phyloP scores from a whole-genome alignment of 768 basidiomycete species.

The Trametopsis cervina region DNA sequence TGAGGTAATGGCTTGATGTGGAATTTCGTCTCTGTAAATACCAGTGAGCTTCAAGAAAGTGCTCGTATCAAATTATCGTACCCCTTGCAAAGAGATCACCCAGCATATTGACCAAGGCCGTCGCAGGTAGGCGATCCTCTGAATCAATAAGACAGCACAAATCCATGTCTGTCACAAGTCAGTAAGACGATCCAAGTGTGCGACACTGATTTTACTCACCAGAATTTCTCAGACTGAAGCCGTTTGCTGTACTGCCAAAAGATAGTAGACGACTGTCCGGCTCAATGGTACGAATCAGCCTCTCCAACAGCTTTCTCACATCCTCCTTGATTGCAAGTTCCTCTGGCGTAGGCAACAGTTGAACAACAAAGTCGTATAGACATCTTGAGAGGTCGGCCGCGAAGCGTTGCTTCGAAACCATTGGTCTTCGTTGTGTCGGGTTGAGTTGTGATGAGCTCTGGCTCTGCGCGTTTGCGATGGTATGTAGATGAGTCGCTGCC shows the following conservation, averaged over 20 bases:
- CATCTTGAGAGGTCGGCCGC: conserved; percentile 79
- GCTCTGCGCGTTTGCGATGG: background rate
- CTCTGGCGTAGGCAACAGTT: conserved; percentile 82
- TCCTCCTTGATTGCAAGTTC: conserved; percentile 95
- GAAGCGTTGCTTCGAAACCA: conserved; percentile 54
- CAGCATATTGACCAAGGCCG: conserved; percentile 90
- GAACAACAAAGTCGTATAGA: conserved; percentile 90
- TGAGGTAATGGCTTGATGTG: conserved; percentile 94
- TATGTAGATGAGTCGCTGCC: conserved; percentile 9
- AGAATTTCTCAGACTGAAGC: conserved; percentile 93
- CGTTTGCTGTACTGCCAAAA: conserved; percentile 96
- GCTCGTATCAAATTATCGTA: conserved; percentile 32
- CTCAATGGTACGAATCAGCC: conserved; percentile 91
- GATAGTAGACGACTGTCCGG: conserved; percentile 85
- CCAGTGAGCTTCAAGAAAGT: conserved; percentile 7
- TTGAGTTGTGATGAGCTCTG: conserved; percentile 2
- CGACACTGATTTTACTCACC: conserved; percentile 38
- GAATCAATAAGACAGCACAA: conserved; percentile 94
- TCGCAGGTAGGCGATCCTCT: conserved; percentile 66
- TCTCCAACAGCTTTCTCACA: conserved; percentile 89
- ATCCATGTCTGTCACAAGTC: conserved; percentile 77
- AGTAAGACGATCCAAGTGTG: background rate
- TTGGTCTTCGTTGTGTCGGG: conserved; percentile 14
- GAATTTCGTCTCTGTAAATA: conserved; percentile 78
- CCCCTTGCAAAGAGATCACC: conserved; percentile 91